Conservation (phyloP, 805 yeast genomes). For the Candida manassasensis region DNA sequence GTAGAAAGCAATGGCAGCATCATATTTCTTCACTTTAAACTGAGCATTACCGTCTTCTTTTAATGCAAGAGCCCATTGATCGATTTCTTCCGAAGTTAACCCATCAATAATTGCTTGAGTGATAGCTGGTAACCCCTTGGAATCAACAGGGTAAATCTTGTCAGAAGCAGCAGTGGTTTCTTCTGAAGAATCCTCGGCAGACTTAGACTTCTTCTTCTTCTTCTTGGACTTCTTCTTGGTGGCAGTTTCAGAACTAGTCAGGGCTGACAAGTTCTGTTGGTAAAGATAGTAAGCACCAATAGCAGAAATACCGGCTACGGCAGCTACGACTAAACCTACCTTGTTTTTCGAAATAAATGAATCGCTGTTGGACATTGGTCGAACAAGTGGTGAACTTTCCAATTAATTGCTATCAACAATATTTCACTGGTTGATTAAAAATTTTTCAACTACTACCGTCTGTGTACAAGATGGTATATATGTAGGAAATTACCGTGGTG, state of each 20-base stretch:
- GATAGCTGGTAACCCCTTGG: conserved; percentile 56
- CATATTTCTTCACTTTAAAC: conserved; percentile 66
- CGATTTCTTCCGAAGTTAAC: conserved; percentile 50
- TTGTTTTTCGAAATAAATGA: conserved; percentile 49
- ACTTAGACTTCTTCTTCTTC: conserved; percentile 39
- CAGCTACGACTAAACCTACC: conserved; percentile 58
- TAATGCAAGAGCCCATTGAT: conserved; percentile 64
- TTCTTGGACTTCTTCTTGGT: conserved; percentile 38
- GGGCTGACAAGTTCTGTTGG: conserved; percentile 23
- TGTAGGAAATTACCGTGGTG: background rate
- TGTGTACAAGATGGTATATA: background rate
- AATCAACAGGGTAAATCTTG: conserved; percentile 47
- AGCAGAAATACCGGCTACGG: conserved; percentile 60
- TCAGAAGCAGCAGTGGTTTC: conserved; percentile 22
- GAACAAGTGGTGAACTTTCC: background rate
- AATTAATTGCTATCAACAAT: conserved; percentile 1
- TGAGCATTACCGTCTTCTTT: conserved; percentile 86
- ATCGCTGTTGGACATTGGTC: conserved; percentile 15
- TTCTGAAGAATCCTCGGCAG: conserved; percentile 14
- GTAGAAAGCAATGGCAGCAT: conserved; percentile 76
- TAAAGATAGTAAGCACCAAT: conserved; percentile 55
- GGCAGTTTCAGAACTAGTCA: conserved; percentile 13
- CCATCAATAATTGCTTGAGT: conserved; percentile 40
- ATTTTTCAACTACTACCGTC: background rate
- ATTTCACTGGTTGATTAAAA: conserved; percentile 6